Base-by-base conservation (phyloP, 176 grass and related monocot genomes). In the Oryza nivara region DNA sequence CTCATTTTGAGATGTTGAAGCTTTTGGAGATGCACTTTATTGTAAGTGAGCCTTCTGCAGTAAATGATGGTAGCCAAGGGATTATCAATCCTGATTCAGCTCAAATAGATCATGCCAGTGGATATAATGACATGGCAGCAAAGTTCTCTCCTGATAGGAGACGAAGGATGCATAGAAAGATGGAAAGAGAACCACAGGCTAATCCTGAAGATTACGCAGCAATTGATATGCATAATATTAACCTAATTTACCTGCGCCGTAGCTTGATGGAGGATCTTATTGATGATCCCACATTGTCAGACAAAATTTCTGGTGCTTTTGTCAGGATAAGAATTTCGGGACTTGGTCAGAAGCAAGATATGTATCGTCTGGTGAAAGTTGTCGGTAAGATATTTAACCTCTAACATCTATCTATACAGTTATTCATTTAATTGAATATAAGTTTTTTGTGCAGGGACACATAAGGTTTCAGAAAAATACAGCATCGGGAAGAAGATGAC, bases 1-100 rank as follows among this genome's bases (percentile, higher is more conserved):
- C 90, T 63, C 97, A 99, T 80, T 99, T 99, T 68, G 97, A 99
- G 81, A 99, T 99, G 97, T 82, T 99, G 78, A 94, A 92, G 81
- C 91, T 99, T 89, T 85, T 99, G 83, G 97, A 99, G 73, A 86
- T 82, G 70, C 97, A 99, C 72, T 99, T 92, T 88, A 86, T 73
- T 79, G 83, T 77, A 12, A 99, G 89, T 63, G 93, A 99, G 79
- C 68, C 85, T 82, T 83, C 89, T 56, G 77, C 78, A 67, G 79
- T 75, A 51, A 88, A 61, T 56, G 75, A 89, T 88, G 80, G 83
- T 60, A 90, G 69, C 69, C 85, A 88, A 75, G 85, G 56, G 46
- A 28, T 32, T 44, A 36, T 70, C 35, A 61, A 80, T 86, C 76
- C 71, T 74, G 90, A 89, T 94, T 82, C 85, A 77, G 78, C 83